Evolutionary conservation across 139 green algal genomes (phyloP).

Genomic region (Closterium sp.): DNA sequence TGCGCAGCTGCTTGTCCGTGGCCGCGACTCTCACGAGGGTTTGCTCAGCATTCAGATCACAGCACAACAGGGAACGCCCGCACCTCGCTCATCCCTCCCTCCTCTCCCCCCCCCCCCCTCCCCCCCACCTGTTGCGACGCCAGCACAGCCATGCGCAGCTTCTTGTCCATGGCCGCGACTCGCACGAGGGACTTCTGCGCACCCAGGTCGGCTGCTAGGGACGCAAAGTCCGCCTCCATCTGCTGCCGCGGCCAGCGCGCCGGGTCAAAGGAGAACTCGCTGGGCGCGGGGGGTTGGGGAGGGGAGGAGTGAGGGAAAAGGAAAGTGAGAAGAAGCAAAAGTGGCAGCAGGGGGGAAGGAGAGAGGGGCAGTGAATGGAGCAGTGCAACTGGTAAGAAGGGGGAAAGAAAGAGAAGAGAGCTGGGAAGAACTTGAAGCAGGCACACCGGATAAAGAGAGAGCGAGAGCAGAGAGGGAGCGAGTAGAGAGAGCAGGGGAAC

Average conservation of each 20-base stretch:
- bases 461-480: too few species aligned
- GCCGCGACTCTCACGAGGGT: too few species aligned
- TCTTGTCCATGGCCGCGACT: slow-evolving; percentile 11
- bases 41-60: neutral
- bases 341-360: neutral
- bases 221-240: slow-evolving; percentile 37
- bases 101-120: too few species aligned
- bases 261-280: slow-evolving; percentile 42
- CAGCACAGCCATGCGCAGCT: slow-evolving; percentile 32
- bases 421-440: too few species aligned
- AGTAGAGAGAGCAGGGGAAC: too few species aligned
- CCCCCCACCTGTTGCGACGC: slow-evolving; percentile 34
- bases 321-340: neutral
- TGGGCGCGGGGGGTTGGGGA: neutral
- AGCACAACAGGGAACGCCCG: neutral
- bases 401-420: too few species aligned
- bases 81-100: neutral
- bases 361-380: neutral
- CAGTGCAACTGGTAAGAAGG: too few species aligned
- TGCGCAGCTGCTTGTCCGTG: slow-evolving; percentile 21
- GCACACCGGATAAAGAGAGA: too few species aligned
- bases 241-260: slow-evolving; percentile 10
- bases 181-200: slow-evolving; percentile 16
- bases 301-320: neutral
- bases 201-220: slow-evolving; percentile 11